Evolutionary conservation across 106 monocot species (phyloP).

Genomic region (Phalaenopsis equestris): DNA sequence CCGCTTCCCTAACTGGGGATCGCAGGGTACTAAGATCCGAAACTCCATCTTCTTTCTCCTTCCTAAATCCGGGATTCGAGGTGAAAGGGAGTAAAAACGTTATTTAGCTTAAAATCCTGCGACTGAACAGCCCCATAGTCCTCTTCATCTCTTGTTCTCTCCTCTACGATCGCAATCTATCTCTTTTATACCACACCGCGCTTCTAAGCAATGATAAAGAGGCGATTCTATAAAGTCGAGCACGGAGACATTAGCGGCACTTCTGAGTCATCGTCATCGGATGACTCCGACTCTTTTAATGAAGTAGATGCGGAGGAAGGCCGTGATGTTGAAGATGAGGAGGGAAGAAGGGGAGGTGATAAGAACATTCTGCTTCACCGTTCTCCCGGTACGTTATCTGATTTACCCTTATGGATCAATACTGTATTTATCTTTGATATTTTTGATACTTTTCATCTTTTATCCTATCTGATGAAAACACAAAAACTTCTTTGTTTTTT

Average conservation of each 20-base stretch:
- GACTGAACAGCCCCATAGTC: no score
- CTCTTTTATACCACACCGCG: not conserved
- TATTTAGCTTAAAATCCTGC: no score
- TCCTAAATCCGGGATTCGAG: no score
- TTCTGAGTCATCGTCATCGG: conserved; percentile 1
- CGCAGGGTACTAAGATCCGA: no score
- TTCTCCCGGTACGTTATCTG: conserved; percentile 2
- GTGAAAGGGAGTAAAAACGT: no score
- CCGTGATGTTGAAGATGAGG: not conserved
- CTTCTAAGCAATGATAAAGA: not conserved
- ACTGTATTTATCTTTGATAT: not conserved
- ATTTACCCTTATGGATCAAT: not conserved
- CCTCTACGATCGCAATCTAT: not conserved
- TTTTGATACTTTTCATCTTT: not conserved
- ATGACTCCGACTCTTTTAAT: not conserved
- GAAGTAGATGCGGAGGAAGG: not conserved
- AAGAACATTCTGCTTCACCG: not conserved
- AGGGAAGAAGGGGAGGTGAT: not conserved
- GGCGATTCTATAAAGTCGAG: conserved; percentile 1
- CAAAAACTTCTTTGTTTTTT: not conserved
- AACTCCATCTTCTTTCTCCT: no score
- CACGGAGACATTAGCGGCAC: conserved; percentile 7
- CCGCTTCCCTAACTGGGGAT: no score
- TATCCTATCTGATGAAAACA: not conserved
- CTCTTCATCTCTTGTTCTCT: no score